phyloP scores from a whole-genome alignment of 768 basidiomycete species.

The Trametes gibbosa region DNA sequence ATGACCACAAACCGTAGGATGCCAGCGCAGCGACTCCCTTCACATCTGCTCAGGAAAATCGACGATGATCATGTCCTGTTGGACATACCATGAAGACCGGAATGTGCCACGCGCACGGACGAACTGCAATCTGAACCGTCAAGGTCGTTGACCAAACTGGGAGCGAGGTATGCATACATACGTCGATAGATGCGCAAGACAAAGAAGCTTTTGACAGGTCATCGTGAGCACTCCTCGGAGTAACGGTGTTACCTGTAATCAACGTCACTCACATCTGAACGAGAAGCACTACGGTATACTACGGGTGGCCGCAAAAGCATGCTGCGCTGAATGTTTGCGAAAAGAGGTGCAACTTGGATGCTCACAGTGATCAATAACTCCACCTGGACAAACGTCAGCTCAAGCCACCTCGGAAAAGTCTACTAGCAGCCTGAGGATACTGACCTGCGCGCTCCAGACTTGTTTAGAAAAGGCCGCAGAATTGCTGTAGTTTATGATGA shows the following conservation, averaged over 20 bases:
- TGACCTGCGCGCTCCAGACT: constrained; percentile 7
- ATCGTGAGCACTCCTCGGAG: no score
- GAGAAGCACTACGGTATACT: not conserved
- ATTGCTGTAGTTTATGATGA: constrained; percentile 13
- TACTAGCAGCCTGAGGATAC: no score
- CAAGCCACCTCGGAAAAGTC: no score
- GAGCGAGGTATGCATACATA: not conserved
- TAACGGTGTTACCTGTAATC: no score
- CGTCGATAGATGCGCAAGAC: constrained; percentile 2
- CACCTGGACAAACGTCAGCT: not conserved
- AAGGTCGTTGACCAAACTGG: no score
- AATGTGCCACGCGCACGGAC: constrained; percentile 2
- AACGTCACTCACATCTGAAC: not conserved
- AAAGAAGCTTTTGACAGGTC: not conserved
- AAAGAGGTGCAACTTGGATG: no score
- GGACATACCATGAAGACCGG: not conserved
- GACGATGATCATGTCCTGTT: no score
- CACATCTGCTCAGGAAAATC: no score
- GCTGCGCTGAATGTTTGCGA: no score
- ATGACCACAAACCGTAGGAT: not conserved
- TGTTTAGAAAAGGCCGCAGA: constrained; percentile 1
- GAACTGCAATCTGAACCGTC: not conserved
- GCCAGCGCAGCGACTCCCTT: not conserved
- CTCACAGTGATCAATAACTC: not conserved
- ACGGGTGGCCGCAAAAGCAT: no score